Conservation (phyloP, 129 eudicot genomes). For the Escallonia herrerae region DNA sequence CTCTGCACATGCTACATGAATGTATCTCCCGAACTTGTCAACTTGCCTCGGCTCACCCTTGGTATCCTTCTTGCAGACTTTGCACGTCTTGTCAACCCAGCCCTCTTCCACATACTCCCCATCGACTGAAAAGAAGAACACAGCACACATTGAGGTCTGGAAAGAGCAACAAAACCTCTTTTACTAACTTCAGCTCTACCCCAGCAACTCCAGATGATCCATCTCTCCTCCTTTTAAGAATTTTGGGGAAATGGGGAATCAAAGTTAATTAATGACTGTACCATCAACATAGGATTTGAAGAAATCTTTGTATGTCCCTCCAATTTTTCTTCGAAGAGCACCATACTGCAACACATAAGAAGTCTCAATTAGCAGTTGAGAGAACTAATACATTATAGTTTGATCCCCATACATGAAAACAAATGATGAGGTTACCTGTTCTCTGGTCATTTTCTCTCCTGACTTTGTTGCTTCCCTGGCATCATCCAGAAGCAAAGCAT, state of each 20-base stretch:
- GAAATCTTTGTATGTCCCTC: constrained; percentile 97
- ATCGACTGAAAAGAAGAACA: constrained; percentile 44
- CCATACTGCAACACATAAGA: constrained; percentile 55
- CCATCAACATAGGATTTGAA: constrained; percentile 97
- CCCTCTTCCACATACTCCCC: constrained; percentile 96
- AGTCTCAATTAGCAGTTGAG: neutral
- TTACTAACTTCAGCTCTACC: too few relatives aligned
- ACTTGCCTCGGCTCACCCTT: constrained; percentile 75
- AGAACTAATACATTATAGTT: too few relatives aligned
- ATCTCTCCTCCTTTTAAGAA: too few relatives aligned
- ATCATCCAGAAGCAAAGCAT: constrained; percentile 81
- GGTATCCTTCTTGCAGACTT: constrained; percentile 91
- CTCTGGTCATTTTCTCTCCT: constrained; percentile 67
- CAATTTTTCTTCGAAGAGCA: constrained; percentile 97
- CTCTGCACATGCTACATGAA: constrained; percentile 74
- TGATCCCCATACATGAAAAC: too few relatives aligned
- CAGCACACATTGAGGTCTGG: neutral
- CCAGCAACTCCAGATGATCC: too few relatives aligned
- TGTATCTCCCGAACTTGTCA: constrained; percentile 80
- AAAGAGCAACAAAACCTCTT: too few relatives aligned
- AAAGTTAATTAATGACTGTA: constrained; percentile 13
- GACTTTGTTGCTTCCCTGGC: constrained; percentile 72
- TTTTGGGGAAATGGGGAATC: too few relatives aligned
- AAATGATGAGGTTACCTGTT: constrained; percentile 46
- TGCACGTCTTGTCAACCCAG: constrained; percentile 98